These are phyloP conservation scores for Flagelloscypha sp. DNA, from an alignment of 768 basidiomycete genomes.

Conservation along the genomic window DNA sequence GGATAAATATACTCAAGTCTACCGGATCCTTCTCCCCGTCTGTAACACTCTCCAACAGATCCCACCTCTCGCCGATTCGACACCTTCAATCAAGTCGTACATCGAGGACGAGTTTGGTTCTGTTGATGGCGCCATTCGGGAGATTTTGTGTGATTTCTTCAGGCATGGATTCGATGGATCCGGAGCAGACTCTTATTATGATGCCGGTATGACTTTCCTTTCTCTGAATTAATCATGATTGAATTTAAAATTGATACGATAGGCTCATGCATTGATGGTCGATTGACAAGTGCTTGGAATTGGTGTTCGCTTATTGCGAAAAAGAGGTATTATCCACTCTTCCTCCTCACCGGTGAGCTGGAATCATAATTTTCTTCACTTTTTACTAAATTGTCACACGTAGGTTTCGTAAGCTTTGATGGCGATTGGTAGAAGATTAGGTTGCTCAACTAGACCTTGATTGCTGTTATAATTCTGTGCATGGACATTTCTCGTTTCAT, in stretches of 20 bases:
- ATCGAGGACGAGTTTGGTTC: conserved; percentile 81
- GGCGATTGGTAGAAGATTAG: conserved; percentile 59
- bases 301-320: conserved; percentile 85
- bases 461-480: too few species aligned
- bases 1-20: conserved; percentile 89
- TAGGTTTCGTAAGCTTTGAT: conserved; percentile 80
- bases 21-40: conserved; percentile 81
- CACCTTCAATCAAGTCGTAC: conserved; percentile 65
- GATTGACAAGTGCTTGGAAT: conserved; percentile 87
- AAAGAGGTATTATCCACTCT: conserved; percentile 76
- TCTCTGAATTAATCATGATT: too few species aligned
- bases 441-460: too few species aligned
- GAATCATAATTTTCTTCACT: neutral
- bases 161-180: conserved; percentile 84
- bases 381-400: neutral
- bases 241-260: too few species aligned
- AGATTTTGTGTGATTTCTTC: conserved; percentile 80
- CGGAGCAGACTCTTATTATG: conserved; percentile 87
- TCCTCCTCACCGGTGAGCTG: conserved; percentile 62
- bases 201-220: conserved; percentile 81
- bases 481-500: too few species aligned
- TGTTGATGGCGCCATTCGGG: conserved; percentile 53
- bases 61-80: conserved; percentile 50
- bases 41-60: conserved; percentile 77
- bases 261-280: conserved; percentile 75